phyloP scores from a whole-genome alignment of 2,329 filamentous ascomycete species.

The Fonsecaea multimorphosa region DNA sequence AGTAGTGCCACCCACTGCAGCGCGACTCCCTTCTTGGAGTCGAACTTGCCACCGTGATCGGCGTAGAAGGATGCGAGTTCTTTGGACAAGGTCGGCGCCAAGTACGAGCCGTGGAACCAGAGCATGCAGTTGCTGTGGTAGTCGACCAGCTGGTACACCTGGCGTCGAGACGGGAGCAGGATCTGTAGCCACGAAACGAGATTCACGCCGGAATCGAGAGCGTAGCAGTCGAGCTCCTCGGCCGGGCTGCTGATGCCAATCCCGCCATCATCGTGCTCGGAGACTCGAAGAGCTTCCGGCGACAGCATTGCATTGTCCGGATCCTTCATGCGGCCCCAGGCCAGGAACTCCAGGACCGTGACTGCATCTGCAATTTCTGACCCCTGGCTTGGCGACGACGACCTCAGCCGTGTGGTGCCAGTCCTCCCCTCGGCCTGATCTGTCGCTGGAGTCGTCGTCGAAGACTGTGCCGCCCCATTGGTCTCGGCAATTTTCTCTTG shows the following conservation, averaged over 20 bases:
- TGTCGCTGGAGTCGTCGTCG: constrained; percentile 5
- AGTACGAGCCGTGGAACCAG: constrained; percentile 50
- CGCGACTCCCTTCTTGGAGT: constrained; percentile 44
- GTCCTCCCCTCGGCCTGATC: constrained; percentile 18
- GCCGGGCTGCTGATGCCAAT: constrained; percentile 18
- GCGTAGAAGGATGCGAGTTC: constrained; percentile 49
- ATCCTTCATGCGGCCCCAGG: constrained; percentile 56
- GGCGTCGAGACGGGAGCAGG: constrained; percentile 43
- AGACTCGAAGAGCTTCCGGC: constrained; percentile 23
- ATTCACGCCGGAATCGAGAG: constrained; percentile 27
- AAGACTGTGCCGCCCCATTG: constrained; percentile 4
- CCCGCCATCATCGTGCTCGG: constrained; percentile 21
- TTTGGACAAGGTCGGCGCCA: constrained; percentile 47
- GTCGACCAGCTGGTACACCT: constrained; percentile 41
- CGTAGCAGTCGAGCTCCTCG: constrained; percentile 39
- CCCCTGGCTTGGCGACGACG: constrained; percentile 37
- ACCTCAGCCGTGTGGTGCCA: constrained; percentile 12
- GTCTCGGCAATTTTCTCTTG: constrained; percentile 31
- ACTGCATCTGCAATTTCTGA: constrained; percentile 50
- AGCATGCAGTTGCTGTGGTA: constrained; percentile 50
- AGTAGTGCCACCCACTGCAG: constrained; percentile 45
- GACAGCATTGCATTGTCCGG: constrained; percentile 32
- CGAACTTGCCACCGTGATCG: constrained; percentile 45
- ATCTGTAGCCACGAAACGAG: constrained; percentile 46
- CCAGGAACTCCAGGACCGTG: constrained; percentile 57